Evolutionary conservation across 176 grass and related monocot species (phyloP), one percentile per base, ranked within the genome.

Genomic region (Dendrocalamus sinicus): DNA sequence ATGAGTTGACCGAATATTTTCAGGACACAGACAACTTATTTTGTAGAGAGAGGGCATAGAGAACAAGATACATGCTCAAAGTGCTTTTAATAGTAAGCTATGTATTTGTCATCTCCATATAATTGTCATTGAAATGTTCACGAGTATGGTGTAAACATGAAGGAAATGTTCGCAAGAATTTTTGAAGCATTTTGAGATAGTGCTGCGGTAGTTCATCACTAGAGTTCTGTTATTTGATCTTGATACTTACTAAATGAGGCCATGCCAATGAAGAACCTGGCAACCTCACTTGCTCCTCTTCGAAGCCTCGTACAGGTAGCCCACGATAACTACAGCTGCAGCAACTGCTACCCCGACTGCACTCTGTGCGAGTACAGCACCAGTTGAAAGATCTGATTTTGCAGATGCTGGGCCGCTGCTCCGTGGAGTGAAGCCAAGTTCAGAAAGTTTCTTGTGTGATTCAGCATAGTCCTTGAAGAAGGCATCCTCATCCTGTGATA

Each of bases 381-480:
- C 70, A 17, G 67, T 86, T 69, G 84, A 35, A 23, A 86, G 24
- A 37, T 92, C 87, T 35, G 76, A 47, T 89, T 90, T 93, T 51
- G 82, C n/a, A 45, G 85, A 79, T 48, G 85, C 90, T 50, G 81
- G 1, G n/a, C 86, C 91, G 12, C 85, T 71, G 55, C 37, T 76
- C 60, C 84, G 79, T 16, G 90, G 86, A 54, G 80, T 77, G 53
- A 99, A 96, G 57, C 96, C 94, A 35, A 92, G 88, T 88, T 99
- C 94, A 28, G 96, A 99, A 40, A 94, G 81, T 67, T 99, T 96
- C 90, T 99, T 99, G 75, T 96, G 96, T 40, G 93, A 96, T 82
- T 94, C 94, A 40, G 90, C 92, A 30, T 99, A 96, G 37, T 96
- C 94, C 67, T 94, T 99, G 84, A 96, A 96, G 67, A 94, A 99